Conservation (phyloP, 768 basidiomycete genomes). For the Holtermanniella nyarrowii region DNA sequence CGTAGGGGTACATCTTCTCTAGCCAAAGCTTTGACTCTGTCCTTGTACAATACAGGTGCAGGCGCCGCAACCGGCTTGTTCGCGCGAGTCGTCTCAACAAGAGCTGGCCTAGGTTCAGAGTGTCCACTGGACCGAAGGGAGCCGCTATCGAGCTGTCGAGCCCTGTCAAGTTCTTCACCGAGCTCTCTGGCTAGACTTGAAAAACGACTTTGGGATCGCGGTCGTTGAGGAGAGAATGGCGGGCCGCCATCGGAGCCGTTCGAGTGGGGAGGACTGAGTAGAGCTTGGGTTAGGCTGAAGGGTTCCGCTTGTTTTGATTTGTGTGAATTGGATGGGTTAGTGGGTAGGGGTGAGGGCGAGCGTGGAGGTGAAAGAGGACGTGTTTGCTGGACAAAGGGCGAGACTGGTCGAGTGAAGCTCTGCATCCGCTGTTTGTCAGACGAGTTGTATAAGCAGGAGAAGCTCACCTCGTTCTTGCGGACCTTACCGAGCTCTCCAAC, state of each 20-base stretch:
- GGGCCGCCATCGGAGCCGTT: background rate
- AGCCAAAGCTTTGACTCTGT: background rate
- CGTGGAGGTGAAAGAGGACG: slow-evolving; percentile 25
- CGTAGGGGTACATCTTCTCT: background rate
- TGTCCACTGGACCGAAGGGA: background rate
- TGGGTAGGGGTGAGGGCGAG: slow-evolving; percentile 23
- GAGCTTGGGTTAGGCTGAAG: slow-evolving; percentile 17
- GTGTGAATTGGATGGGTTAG: slow-evolving; percentile 5
- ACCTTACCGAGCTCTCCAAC: slow-evolving; percentile 34
- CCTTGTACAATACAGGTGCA: too few species aligned
- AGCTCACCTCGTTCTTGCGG: slow-evolving; percentile 18
- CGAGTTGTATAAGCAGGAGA: background rate
- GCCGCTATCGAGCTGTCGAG: background rate
- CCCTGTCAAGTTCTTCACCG: background rate
- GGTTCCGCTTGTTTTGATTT: slow-evolving; percentile 17
- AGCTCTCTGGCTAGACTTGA: background rate
- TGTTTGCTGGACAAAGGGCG: slow-evolving; percentile 19
- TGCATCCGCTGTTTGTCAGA: slow-evolving; percentile 3
- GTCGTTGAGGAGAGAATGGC: background rate
- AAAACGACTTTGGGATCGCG: background rate
- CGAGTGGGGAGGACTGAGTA: background rate
- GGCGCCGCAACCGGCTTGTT: background rate
- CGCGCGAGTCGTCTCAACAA: background rate
- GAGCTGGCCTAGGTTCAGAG: too few species aligned
- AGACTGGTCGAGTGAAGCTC: slow-evolving; percentile 17